Conservation (phyloP, 768 basidiomycete genomes). For the Arthromyces matolae region DNA sequence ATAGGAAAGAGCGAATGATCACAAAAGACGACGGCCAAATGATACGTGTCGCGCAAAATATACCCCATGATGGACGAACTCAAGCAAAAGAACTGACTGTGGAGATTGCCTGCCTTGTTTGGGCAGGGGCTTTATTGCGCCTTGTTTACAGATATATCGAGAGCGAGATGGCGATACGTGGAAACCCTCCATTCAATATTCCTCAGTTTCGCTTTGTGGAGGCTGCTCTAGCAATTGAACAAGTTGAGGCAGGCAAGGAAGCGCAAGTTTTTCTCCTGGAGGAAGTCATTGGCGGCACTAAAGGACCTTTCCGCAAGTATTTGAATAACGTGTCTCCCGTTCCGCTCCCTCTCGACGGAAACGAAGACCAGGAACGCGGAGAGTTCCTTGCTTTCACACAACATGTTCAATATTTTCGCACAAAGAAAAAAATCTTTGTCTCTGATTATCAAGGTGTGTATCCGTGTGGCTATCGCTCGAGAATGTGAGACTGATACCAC, state of each 20-base stretch:
- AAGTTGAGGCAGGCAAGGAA: not conserved
- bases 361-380: slow-evolving; percentile 6
- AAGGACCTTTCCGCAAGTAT: slow-evolving; percentile 21
- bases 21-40: not conserved
- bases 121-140: slow-evolving; percentile 17
- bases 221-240: slow-evolving; percentile 11
- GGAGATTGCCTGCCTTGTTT: slow-evolving; percentile 20
- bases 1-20: no score
- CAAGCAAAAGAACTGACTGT: slow-evolving; percentile 16
- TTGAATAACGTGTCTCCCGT: slow-evolving; percentile 19
- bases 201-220: slow-evolving; percentile 17
- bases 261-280: slow-evolving; percentile 16
- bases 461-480: no score
- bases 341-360: slow-evolving; percentile 4
- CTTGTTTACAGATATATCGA: slow-evolving; percentile 17
- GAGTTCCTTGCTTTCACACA: slow-evolving; percentile 22
- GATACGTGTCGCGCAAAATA: slow-evolving; percentile 5
- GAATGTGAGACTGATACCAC: not conserved
- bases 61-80: slow-evolving; percentile 12
- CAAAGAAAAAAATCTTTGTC: slow-evolving; percentile 17
- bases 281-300: slow-evolving; percentile 12
- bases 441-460: slow-evolving; percentile 25
- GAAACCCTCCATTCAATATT: slow-evolving; percentile 8
- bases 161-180: not conserved
- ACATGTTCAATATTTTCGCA: slow-evolving; percentile 25